Conservation (phyloP, 2,329 filamentous ascomycete genomes). For the Aspergillus sp. region DNA sequence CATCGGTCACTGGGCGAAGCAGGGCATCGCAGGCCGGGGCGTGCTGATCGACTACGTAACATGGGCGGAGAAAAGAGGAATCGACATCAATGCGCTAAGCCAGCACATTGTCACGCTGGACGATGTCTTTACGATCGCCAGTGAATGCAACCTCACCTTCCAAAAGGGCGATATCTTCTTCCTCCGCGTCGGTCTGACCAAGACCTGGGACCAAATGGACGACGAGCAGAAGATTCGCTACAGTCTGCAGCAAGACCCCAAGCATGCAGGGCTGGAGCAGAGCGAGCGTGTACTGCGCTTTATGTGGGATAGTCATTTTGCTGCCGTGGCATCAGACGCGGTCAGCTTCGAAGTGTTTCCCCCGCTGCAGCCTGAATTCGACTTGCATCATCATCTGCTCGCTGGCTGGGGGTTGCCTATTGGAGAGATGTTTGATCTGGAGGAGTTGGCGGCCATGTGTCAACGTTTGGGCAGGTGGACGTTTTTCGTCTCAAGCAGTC, state of each 20-base stretch:
- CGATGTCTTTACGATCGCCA: conserved; percentile 27
- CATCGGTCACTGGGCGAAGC: conserved; percentile 31
- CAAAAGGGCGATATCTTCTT: conserved; percentile 33
- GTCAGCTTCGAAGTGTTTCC: conserved; percentile 51
- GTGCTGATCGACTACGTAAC: conserved; percentile 33
- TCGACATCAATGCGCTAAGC: conserved; percentile 24
- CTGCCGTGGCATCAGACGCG: conserved; percentile 52
- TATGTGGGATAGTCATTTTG: conserved; percentile 53
- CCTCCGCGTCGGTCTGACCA: conserved; percentile 29
- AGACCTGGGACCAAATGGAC: conserved; percentile 27
- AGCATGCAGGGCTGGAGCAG: conserved; percentile 32
- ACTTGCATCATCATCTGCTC: conserved; percentile 30
- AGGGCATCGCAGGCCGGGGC: conserved; percentile 34
- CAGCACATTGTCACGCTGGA: conserved; percentile 28
- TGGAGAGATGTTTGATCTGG: conserved; percentile 35
- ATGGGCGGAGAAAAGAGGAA: conserved; percentile 26
- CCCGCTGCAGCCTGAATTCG: conserved; percentile 23
- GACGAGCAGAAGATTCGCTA: conserved; percentile 20
- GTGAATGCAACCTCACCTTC: conserved; percentile 28
- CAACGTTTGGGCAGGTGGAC: conserved; percentile 27
- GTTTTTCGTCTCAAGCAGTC: conserved; percentile 34
- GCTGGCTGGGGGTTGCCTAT: conserved; percentile 33
- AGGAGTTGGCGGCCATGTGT: conserved; percentile 27
- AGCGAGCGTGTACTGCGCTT: conserved; percentile 43
- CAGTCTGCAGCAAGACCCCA: conserved; percentile 22